Percentiles rank a stretch among this genome's conserved stretches.
These are phyloP conservation scores for Alternaria postmessia DNA, from an alignment of 2,329 filamentous ascomycete genomes.

Conservation along the genomic window DNA sequence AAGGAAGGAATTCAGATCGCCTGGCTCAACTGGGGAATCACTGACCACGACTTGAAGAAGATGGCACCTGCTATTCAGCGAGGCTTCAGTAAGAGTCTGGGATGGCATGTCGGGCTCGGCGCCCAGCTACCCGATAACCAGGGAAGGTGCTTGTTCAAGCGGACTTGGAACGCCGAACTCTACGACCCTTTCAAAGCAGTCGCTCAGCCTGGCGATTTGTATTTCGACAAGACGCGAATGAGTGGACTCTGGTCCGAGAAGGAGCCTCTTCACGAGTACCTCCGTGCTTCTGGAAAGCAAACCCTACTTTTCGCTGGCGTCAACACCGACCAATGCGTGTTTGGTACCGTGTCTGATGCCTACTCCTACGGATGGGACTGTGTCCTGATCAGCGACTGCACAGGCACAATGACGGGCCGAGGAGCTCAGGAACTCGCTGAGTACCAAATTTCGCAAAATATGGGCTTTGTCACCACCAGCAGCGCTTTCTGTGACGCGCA, in stretches of 20 bases:
- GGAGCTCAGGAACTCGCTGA: slow-evolving; percentile 52
- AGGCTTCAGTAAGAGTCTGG: slow-evolving; percentile 53
- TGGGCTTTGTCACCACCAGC: slow-evolving; percentile 54
- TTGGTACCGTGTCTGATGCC: slow-evolving; percentile 53
- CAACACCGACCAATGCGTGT: slow-evolving; percentile 55
- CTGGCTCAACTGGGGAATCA: slow-evolving; percentile 55
- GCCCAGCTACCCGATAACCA: slow-evolving; percentile 48
- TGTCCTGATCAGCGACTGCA: slow-evolving; percentile 53
- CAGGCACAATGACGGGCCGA: slow-evolving; percentile 52
- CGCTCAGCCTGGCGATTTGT: slow-evolving; percentile 50
- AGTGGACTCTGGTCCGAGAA: slow-evolving; percentile 53
- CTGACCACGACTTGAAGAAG: slow-evolving; percentile 46
- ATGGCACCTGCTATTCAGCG: slow-evolving; percentile 55
- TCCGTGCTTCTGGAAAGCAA: slow-evolving; percentile 52
- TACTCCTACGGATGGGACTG: slow-evolving; percentile 55
- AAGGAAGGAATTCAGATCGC: slow-evolving; percentile 52
- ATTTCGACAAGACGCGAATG: slow-evolving; percentile 56
- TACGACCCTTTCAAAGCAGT: slow-evolving; percentile 52
- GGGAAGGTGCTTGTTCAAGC: slow-evolving; percentile 53
- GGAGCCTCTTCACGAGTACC: slow-evolving; percentile 53
- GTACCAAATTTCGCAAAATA: slow-evolving; percentile 54
- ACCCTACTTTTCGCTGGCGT: slow-evolving; percentile 54
- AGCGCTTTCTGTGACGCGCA: slow-evolving; percentile 39
- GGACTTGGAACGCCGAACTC: slow-evolving; percentile 55
- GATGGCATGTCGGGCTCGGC: slow-evolving; percentile 54